Conservation (phyloP, 345 rosid species). For the Barbarea vulgaris region DNA sequence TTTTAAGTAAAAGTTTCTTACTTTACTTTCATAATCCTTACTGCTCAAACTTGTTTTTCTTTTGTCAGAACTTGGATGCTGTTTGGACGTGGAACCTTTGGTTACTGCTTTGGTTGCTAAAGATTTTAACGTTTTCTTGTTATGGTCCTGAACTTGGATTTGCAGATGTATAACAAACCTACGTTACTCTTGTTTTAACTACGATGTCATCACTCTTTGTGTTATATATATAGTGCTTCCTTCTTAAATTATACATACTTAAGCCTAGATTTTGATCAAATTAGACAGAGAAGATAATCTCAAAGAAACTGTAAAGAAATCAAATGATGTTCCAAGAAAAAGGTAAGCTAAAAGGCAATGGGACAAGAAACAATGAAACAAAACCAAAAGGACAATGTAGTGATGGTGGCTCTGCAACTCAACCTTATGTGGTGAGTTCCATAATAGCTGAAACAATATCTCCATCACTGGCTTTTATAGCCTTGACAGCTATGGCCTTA, state of each 20-base stretch:
- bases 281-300: not conserved
- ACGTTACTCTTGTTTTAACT: not conserved
- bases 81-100: constrained; percentile 16
- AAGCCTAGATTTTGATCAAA: not conserved
- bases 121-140: constrained; percentile 11
- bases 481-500: constrained; percentile 73
- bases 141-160: not conserved
- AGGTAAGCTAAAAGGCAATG: not conserved
- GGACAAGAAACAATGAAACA: not conserved
- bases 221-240: not conserved
- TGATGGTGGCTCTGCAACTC: not conserved
- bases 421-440: constrained; percentile 65
- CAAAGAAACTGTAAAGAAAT: not conserved
- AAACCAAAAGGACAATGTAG: not conserved
- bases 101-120: constrained; percentile 7
- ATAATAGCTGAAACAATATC: constrained; percentile 86
- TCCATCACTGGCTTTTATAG: constrained; percentile 65
- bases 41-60: constrained; percentile 9
- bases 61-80: constrained; percentile 22
- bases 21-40: not conserved
- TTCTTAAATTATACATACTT: not conserved
- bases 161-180: constrained; percentile 15
- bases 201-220: not conserved
- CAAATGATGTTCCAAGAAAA: not conserved
- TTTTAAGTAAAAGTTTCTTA: too few relatives aligned